Conservation (phyloP, 441 rosid species). For the Brassica hybrid region DNA sequence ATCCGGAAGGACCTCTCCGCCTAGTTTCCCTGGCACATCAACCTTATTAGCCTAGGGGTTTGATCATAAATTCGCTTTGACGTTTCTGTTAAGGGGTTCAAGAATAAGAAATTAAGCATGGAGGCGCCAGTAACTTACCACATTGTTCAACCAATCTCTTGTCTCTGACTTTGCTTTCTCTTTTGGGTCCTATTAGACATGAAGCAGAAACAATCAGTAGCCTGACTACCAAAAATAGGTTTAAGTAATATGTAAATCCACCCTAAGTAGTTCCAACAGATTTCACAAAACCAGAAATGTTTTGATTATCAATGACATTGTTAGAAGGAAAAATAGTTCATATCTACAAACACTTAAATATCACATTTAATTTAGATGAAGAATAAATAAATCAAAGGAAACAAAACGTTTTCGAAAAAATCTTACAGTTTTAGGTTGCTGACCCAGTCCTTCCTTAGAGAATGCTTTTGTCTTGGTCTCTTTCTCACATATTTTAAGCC, state of each 20-base stretch:
- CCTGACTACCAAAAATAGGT: conserved; percentile 22
- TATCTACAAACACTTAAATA: conserved; percentile 18
- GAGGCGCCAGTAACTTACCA: conserved; percentile 57
- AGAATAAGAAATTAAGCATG: not conserved
- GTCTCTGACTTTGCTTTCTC: conserved; percentile 99
- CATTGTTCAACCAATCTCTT: conserved; percentile 97
- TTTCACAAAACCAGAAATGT: conserved; percentile 7
- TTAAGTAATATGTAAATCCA: conserved; percentile 7
- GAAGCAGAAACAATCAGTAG: conserved; percentile 31
- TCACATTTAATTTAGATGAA: not conserved
- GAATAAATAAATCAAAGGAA: not conserved
- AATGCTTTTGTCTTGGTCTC: conserved; percentile 99
- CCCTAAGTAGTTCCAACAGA: conserved; percentile 28
- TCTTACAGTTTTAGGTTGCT: conserved; percentile 99
- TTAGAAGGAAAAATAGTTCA: not conserved
- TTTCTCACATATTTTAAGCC: conserved; percentile 98
- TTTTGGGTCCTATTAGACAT: conserved; percentile 81
- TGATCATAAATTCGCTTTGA: not conserved
- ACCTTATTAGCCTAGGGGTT: not conserved
- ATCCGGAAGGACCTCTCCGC: conserved; percentile 18
- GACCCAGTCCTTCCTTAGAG: conserved; percentile 99
- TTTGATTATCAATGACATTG: not conserved
- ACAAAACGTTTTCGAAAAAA: not conserved
- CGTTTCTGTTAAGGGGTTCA: conserved; percentile 1
- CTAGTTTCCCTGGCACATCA: conserved; percentile 2